Conservation (phyloP, 2,329 filamentous ascomycete genomes). For the Cordyceps tenuipes region DNA sequence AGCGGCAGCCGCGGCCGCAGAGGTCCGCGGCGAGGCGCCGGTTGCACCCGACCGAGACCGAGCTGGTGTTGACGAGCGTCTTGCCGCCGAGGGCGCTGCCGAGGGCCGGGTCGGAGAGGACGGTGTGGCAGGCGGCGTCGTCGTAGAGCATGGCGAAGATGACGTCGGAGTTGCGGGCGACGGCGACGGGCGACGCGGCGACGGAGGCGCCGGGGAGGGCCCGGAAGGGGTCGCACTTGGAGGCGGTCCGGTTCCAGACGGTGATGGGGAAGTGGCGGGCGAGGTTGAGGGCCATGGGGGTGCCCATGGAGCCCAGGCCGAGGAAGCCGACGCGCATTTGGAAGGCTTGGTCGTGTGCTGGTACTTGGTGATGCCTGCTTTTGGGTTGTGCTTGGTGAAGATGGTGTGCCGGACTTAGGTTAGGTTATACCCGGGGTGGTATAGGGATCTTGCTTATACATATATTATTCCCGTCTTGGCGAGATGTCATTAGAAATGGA, state of each 20-base stretch:
- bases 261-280: conserved; percentile 19
- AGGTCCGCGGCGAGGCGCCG: conserved; percentile 18
- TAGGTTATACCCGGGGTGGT: neutral
- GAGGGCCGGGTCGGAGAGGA: conserved; percentile 17
- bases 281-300: conserved; percentile 26
- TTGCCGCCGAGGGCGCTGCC: conserved; percentile 20
- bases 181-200: conserved; percentile 18
- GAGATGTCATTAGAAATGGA: neutral
- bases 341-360: neutral
- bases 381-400: neutral
- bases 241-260: conserved; percentile 24
- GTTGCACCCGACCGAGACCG: conserved; percentile 21
- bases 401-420: neutral
- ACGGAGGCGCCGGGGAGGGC: conserved; percentile 16
- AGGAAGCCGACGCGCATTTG: conserved; percentile 22
- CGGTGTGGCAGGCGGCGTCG: neutral
- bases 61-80: conserved; percentile 24
- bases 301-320: conserved; percentile 25
- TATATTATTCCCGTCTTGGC: neutral
- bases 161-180: conserved; percentile 21
- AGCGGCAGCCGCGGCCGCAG: conserved; percentile 19
- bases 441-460: neutral
- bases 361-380: neutral
- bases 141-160: conserved; percentile 26
- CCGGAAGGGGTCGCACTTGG: conserved; percentile 19